A percentile compares a stretch with the other conserved stretches of the same genome.
These are phyloP conservation scores for Botrytis deweyae DNA, from an alignment of 2,329 filamentous ascomycete genomes.

Conservation along the genomic window DNA sequence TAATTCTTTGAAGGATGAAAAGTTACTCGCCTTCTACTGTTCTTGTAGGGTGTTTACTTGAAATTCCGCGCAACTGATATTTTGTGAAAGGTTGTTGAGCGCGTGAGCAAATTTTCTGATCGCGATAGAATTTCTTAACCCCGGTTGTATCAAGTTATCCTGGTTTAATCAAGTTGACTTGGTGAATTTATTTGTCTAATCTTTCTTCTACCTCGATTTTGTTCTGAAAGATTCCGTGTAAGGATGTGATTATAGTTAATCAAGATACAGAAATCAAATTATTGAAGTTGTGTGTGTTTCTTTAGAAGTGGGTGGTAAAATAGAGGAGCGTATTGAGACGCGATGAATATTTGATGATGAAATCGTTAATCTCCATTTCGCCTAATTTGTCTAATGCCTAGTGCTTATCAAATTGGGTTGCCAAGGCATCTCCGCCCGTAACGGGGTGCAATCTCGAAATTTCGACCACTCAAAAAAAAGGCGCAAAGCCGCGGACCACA, in stretches of 20 bases:
- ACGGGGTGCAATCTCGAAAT: not conserved
- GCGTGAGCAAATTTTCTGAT: not conserved
- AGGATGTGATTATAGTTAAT: not conserved
- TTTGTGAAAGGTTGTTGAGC: not conserved
- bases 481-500: not conserved
- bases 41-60: not conserved
- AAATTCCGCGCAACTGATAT: not conserved
- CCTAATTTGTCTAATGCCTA: not conserved
- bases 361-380: not conserved
- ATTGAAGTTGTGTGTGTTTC: not conserved
- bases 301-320: no score
- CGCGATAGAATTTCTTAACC: not conserved
- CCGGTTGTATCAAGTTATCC: not conserved
- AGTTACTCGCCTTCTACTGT: not conserved
- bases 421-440: not conserved
- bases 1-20: not conserved
- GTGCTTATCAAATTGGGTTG: not conserved
- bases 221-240: not conserved
- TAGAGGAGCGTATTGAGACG: not conserved
- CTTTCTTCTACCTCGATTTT: not conserved
- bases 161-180: not conserved
- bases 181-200: not conserved
- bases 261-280: not conserved
- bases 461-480: not conserved
- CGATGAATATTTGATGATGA: not conserved